A percentile compares a stretch with the other conserved stretches of the same genome.
Conservation (phyloP, 2,329 filamentous ascomycete species). For the Colletotrichum sp. region DNA sequence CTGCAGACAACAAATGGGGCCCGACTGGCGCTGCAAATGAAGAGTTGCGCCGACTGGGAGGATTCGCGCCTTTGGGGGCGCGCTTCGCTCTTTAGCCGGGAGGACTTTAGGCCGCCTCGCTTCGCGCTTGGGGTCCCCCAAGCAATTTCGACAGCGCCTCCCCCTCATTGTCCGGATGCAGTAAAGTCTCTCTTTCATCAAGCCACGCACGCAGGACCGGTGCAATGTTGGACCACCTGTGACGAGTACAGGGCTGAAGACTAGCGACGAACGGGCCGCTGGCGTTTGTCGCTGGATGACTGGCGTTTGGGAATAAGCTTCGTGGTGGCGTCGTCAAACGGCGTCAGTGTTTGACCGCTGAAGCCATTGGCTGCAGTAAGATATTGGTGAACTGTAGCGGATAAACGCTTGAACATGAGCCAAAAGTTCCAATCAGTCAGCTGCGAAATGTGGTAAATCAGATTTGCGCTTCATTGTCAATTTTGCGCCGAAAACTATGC, state of each 20-base stretch:
- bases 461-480: too few relatives aligned
- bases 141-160: not conserved
- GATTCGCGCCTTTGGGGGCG: not conserved
- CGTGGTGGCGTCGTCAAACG: not conserved
- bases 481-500: not conserved
- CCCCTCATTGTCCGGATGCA: not conserved
- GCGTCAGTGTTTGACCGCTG: not conserved
- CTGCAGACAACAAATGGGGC: not conserved
- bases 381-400: not conserved
- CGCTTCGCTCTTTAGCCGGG: not conserved
- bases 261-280: not conserved
- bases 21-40: not conserved
- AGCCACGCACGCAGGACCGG: not conserved
- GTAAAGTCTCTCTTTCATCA: not conserved
- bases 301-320: not conserved
- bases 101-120: not conserved
- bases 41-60: not conserved
- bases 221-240: not conserved
- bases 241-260: not conserved
- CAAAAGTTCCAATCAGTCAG: not conserved
- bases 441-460: rapidly evolving
- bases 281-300: not conserved
- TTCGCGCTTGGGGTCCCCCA: not conserved
- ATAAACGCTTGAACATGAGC: not conserved
- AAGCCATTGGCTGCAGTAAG: not conserved